Base-by-base conservation (phyloP, 768 basidiomycete species). In the Glaciozyma martinii region DNA sequence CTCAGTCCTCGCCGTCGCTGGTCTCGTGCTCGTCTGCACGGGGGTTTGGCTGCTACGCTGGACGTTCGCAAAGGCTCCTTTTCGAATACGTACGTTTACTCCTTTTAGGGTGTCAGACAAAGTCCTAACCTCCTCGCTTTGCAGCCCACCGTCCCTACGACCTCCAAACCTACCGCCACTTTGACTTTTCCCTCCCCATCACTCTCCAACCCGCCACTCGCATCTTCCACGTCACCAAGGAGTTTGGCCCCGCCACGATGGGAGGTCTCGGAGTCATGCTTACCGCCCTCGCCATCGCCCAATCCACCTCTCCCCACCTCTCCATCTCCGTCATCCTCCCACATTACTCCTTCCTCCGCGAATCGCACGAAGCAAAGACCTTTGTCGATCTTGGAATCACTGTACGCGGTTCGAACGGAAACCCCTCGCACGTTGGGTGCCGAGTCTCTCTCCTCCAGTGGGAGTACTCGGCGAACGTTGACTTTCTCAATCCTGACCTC, bases 191-290 rank as follows among this genome's bases (percentile, higher is more conserved):
- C 1, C 1, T 2, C 0, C 43, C 60, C 33, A 33, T 58, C 1
- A 16, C 19, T 10, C 60, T 66, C 5, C 40, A 18, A 1, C 55
- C 47, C 1, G n/a, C 47, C 5, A 66, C 65, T 8, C 65, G 60
- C 12, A 52, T 66, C 52, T 50, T 66, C 23, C 65, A 66, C 25
- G 60, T 66, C 52, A 44, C 65, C n/a, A 66, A 66, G 32, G 65
- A 66, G 52, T 66, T 66, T 12, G 65, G 65, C 3, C 65, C 65
- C 23, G 65, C 65, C 12, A 61, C 65, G 8, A 66, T 66, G 65
- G 65, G 65, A 29, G 65, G 65, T 1, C 60, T 66, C 18, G 65
- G 65, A 37, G 61, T 55, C 12, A 62, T 66, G 60, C 60, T 66
- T 52, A 66, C 65, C 27, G 65, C 65, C 10, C 61, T 66, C 18